A percentile compares a stretch with the other conserved stretches of the same genome.
Evolutionary conservation across 495 filamentous ascomycete genomes (phyloP).

Genomic region (Sphaerosporella brunnea): DNA sequence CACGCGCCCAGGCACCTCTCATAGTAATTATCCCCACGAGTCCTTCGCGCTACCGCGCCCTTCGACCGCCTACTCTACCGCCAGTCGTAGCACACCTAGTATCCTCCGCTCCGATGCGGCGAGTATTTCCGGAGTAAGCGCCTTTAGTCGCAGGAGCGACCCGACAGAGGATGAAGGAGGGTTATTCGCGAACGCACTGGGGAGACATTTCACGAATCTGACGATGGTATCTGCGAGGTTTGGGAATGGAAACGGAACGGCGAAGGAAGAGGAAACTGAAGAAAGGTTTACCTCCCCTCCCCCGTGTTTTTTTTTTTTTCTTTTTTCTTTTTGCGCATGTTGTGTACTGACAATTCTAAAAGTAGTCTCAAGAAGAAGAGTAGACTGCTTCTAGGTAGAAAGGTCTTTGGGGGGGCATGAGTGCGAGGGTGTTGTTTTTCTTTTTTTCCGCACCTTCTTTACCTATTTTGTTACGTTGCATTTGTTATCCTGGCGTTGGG

Average conservation of each 20-base stretch:
- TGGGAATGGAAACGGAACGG: slow-evolving; percentile 15
- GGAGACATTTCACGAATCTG: slow-evolving; percentile 23
- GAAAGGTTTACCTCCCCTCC: slow-evolving; percentile 31
- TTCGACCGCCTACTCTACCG: not conserved
- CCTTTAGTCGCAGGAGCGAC: not conserved
- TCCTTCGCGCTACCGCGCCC: not conserved
- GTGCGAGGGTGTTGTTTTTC: too few relatives aligned
- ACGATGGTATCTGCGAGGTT: slow-evolving; percentile 15
- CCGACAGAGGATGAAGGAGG: slow-evolving; percentile 6
- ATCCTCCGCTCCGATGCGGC: slow-evolving; percentile 1
- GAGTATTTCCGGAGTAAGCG: slow-evolving; percentile 1
- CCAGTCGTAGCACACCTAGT: slow-evolving; percentile 5
- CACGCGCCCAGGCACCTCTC: slow-evolving; percentile 1
- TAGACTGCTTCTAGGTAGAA: slow-evolving; percentile 32
- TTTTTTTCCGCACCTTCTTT: too few relatives aligned
- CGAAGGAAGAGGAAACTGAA: slow-evolving; percentile 22
- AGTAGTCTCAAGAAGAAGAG: slow-evolving; percentile 28
- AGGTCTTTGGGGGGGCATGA: slow-evolving; percentile 28
- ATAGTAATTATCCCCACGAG: slow-evolving; percentile 4
- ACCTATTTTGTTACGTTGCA: too few relatives aligned
- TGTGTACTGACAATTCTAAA: too few relatives aligned
- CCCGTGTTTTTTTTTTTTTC: too few relatives aligned
- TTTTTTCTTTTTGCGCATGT: too few relatives aligned
- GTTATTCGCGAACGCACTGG: slow-evolving; percentile 18
- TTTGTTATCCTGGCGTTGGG: too few relatives aligned